Evolutionary conservation across 345 rosid genomes (phyloP).

Genomic region (Populus simonii): DNA sequence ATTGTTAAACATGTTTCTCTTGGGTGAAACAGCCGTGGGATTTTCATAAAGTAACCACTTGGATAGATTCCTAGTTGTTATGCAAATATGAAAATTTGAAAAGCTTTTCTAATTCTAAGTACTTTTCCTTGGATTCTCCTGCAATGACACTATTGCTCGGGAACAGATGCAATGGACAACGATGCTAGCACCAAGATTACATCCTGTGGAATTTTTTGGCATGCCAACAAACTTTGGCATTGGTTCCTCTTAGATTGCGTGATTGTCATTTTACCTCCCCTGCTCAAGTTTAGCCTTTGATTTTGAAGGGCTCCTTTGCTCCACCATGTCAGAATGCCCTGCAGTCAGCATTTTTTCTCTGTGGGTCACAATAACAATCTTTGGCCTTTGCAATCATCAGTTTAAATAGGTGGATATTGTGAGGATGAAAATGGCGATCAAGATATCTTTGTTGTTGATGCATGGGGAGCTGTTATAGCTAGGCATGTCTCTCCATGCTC

Average conservation of each 20-base stretch:
- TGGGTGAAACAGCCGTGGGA: background rate
- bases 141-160: background rate
- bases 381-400: background rate
- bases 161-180: background rate
- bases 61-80: background rate
- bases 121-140: background rate
- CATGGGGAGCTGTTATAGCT: background rate
- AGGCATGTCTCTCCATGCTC: conserved; percentile 3
- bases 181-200: background rate
- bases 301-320: background rate
- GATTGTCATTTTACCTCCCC: background rate
- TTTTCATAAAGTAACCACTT: background rate
- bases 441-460: conserved; percentile 3
- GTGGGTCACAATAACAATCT: background rate
- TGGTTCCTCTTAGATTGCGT: background rate
- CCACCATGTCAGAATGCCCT: background rate
- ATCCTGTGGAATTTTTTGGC: background rate
- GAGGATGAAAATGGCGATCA: background rate
- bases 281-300: background rate
- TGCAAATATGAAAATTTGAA: background rate
- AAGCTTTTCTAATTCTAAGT: conserved; percentile 1
- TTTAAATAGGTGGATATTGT: background rate
- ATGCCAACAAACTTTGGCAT: background rate
- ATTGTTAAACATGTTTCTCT: background rate
- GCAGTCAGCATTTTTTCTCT: background rate